Conservation (phyloP, 208 protist genomes). For the Trypanosoma lewisi region DNA sequence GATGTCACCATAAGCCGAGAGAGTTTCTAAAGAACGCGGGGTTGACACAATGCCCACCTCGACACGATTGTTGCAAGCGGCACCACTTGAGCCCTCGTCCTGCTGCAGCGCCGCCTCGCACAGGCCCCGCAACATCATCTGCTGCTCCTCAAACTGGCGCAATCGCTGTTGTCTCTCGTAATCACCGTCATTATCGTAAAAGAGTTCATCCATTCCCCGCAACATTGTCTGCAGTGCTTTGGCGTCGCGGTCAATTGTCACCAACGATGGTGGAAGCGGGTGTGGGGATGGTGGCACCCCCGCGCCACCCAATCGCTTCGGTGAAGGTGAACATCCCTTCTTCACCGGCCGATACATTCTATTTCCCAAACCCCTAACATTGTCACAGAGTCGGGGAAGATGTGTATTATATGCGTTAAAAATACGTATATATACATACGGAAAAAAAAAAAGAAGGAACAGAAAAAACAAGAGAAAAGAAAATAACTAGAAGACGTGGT, state of each 20-base stretch:
- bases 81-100: constrained; percentile 26
- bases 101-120: constrained; percentile 62
- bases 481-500: background rate
- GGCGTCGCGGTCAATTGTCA: constrained; percentile 15
- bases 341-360: constrained; percentile 4
- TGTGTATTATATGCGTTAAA: too few species aligned
- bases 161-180: constrained; percentile 34
- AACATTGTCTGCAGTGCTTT: constrained; percentile 22
- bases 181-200: constrained; percentile 17
- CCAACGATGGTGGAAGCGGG: background rate
- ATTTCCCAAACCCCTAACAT: background rate
- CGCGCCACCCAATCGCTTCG: background rate
- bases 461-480: background rate
- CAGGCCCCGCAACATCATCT: constrained; percentile 50
- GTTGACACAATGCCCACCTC: constrained; percentile 23
- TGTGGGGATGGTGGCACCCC: background rate
- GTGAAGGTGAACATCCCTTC: background rate
- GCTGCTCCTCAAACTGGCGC: constrained; percentile 51
- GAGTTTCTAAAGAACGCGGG: constrained; percentile 14
- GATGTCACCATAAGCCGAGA: background rate
- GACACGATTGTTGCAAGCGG: background rate
- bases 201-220: constrained; percentile 27
- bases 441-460: constrained; percentile 10
- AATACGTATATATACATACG: background rate
- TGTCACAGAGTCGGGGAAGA: background rate